phyloP scores from a whole-genome alignment of 805 yeast species.

The Saccharomyces kudriavzevii region DNA sequence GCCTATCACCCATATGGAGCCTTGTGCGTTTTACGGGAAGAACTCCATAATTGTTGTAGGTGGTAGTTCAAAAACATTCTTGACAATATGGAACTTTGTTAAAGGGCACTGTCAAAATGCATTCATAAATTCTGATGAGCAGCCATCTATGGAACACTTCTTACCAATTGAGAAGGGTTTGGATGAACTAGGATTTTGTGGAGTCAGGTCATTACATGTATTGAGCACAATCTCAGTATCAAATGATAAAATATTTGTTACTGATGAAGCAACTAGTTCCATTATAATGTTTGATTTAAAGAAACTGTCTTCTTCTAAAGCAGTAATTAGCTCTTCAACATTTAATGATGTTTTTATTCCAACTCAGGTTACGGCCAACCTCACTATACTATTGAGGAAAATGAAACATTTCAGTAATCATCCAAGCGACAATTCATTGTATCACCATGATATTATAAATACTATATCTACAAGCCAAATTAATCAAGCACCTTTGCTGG shows the following conservation, averaged over 20 bases:
- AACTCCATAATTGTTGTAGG: slow-evolving; percentile 52
- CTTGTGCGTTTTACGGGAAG: slow-evolving; percentile 29
- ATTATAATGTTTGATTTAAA: slow-evolving; percentile 14
- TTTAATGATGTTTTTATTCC: slow-evolving; percentile 4
- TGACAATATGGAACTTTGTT: slow-evolving; percentile 71
- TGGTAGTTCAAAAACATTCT: slow-evolving; percentile 51
- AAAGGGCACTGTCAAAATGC: slow-evolving; percentile 48
- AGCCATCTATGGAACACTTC: slow-evolving; percentile 18
- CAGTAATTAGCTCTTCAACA: slow-evolving; percentile 6
- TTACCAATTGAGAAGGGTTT: slow-evolving; percentile 9
- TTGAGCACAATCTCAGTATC: slow-evolving; percentile 6
- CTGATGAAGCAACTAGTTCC: slow-evolving; percentile 13
- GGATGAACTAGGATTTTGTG: slow-evolving; percentile 3
- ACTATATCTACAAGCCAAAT: not conserved
- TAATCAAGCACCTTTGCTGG: slow-evolving; percentile 3
- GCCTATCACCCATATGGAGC: slow-evolving; percentile 43
- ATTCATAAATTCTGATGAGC: slow-evolving; percentile 21
- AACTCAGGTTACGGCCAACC: slow-evolving; percentile 16
- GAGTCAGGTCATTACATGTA: not conserved
- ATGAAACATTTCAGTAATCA: not conserved
- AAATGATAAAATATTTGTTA: slow-evolving; percentile 12
- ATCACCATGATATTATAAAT: slow-evolving; percentile 8
- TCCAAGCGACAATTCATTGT: not conserved
- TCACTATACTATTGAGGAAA: slow-evolving; percentile 11
- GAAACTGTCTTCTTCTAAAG: slow-evolving; percentile 7